phyloP scores from a whole-genome alignment of 2,329 filamentous ascomycete genomes.

The Cytospora piceae region DNA sequence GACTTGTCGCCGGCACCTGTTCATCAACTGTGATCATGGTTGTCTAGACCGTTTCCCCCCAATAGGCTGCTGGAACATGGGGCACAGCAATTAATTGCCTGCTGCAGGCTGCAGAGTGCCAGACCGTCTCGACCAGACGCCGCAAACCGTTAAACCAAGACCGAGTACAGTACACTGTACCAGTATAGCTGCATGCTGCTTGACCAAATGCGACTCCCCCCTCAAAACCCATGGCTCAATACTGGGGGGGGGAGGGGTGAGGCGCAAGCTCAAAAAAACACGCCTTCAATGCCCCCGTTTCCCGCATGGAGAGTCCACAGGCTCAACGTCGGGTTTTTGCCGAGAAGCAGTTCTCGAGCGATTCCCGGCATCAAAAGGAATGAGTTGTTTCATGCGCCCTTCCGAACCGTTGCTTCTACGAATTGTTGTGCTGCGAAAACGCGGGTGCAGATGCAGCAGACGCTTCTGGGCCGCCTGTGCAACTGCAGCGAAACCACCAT shows the following conservation, averaged over 20 bases:
- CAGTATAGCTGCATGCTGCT: background rate
- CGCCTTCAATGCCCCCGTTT: background rate
- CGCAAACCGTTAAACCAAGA: background rate
- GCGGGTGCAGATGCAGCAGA: conserved; percentile 9
- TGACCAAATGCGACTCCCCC: background rate
- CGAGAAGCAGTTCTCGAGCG: background rate
- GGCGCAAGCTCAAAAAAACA: background rate
- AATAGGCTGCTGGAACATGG: conserved; percentile 1
- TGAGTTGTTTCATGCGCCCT: background rate
- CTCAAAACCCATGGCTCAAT: background rate
- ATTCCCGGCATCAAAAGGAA: background rate
- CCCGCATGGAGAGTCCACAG: background rate
- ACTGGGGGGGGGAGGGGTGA: background rate
- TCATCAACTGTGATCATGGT: background rate
- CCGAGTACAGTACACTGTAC: background rate
- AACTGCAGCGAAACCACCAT: conserved; percentile 13
- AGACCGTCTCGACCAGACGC: conserved; percentile 1
- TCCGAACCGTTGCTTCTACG: background rate
- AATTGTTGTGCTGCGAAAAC: background rate
- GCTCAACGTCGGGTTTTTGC: background rate
- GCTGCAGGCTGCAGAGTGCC: background rate
- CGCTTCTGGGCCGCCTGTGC: conserved; percentile 22
- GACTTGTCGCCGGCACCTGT: conserved; percentile 16
- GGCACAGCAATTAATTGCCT: conserved; percentile 4
- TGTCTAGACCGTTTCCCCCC: conserved; percentile 10